phyloP scores from a whole-genome alignment of 2,329 filamentous ascomycete species.

The Teratosphaeria viscida region DNA sequence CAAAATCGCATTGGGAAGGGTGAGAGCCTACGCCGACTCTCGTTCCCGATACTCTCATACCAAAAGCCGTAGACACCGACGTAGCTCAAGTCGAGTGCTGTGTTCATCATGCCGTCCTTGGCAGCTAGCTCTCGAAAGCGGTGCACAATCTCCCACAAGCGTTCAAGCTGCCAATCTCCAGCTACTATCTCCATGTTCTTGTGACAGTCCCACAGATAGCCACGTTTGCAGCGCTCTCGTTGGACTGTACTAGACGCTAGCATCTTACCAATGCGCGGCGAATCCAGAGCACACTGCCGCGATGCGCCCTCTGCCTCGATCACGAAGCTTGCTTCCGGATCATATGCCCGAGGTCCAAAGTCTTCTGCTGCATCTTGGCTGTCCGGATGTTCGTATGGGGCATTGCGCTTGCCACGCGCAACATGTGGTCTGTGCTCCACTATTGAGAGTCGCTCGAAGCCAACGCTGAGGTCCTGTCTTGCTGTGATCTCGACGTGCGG shows the following conservation, averaged over 20 bases:
- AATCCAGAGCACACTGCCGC: neutral
- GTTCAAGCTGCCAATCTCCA: constrained; percentile 65
- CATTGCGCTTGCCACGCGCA: constrained; percentile 4
- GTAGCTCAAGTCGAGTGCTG: constrained; percentile 62
- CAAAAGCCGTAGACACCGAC: constrained; percentile 65
- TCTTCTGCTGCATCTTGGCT: constrained; percentile 14
- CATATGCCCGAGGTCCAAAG: constrained; percentile 16
- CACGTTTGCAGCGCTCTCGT: constrained; percentile 46
- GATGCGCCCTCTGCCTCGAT: neutral
- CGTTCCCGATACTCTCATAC: constrained; percentile 48
- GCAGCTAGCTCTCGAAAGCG: constrained; percentile 54
- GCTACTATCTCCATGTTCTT: constrained; percentile 57
- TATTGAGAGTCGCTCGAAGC: constrained; percentile 13
- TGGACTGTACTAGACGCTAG: constrained; percentile 28
- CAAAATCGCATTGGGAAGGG: constrained; percentile 10
- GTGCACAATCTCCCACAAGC: constrained; percentile 67
- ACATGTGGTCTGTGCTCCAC: constrained; percentile 10
- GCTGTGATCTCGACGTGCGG: constrained; percentile 34
- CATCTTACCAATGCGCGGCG: constrained; percentile 12
- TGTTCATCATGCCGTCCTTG: constrained; percentile 59
- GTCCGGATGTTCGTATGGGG: constrained; percentile 8
- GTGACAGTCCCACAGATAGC: constrained; percentile 47
- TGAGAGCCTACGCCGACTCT: constrained; percentile 5
- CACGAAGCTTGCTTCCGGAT: neutral
- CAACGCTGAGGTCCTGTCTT: constrained; percentile 30